A percentile compares a stretch with the other conserved stretches of the same genome.
These are phyloP conservation scores for Haplographium delicatum DNA, from an alignment of 495 filamentous ascomycete genomes.

Conservation along the genomic window DNA sequence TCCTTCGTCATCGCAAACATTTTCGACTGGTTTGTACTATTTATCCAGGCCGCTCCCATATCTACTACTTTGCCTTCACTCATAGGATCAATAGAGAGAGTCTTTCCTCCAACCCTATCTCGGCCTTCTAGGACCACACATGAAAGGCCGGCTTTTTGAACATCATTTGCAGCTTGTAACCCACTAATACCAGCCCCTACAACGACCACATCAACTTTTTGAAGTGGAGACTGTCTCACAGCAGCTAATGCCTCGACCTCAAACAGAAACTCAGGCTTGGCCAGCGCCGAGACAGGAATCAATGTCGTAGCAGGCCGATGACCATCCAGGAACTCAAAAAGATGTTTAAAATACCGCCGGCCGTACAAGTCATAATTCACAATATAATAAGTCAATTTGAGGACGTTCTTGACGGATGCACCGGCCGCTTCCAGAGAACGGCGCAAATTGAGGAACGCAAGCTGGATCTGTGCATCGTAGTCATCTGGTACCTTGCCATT, in stretches of 20 bases:
- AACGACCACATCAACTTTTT: constrained; percentile 35
- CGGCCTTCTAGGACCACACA: constrained; percentile 43
- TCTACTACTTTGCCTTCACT: constrained; percentile 34
- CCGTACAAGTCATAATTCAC: constrained; percentile 30
- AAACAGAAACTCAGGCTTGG: constrained; percentile 28
- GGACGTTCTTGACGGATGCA: constrained; percentile 22
- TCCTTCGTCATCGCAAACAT: constrained; percentile 32
- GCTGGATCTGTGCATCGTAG: constrained; percentile 30
- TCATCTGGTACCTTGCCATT: constrained; percentile 23
- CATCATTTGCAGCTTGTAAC: constrained; percentile 37
- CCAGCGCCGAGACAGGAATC: constrained; percentile 30
- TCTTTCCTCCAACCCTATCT: constrained; percentile 48
- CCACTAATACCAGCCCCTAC: constrained; percentile 49
- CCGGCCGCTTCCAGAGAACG: constrained; percentile 4
- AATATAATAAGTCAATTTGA: constrained; percentile 32
- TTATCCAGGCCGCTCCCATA: constrained; percentile 49
- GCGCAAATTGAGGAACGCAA: constrained; percentile 29
- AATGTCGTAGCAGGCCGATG: constrained; percentile 32
- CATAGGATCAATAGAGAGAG: constrained; percentile 25
- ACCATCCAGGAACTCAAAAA: constrained; percentile 27
- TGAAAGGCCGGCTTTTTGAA: constrained; percentile 37
- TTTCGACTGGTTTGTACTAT: constrained; percentile 41
- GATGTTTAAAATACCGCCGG: constrained; percentile 22
- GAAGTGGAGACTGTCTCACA: constrained; percentile 8
- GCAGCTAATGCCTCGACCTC: constrained; percentile 35